Percentiles rank a stretch among this genome's conserved stretches.
phyloP scores from a whole-genome alignment of 768 basidiomycete genomes.

The Hydnum rufescens region DNA sequence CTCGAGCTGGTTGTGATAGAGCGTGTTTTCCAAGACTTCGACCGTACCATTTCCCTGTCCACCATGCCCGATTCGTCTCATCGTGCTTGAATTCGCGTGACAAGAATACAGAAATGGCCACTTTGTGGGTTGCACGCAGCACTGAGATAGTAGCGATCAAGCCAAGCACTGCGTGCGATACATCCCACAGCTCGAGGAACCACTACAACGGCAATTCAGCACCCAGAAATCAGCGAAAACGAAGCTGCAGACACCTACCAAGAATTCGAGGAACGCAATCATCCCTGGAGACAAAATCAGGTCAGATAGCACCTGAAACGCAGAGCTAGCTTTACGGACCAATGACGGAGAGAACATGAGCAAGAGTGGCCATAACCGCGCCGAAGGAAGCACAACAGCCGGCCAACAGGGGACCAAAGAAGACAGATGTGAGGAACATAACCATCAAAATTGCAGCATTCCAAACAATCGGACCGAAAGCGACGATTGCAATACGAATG shows the following conservation, averaged over 20 bases:
- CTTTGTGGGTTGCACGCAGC: conserved; percentile 83
- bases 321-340: conserved; percentile 32
- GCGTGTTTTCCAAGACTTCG: conserved; percentile 77
- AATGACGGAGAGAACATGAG: conserved; percentile 60
- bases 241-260: conserved; percentile 29
- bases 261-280: conserved; percentile 90
- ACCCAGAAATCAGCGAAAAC: background rate
- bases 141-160: conserved; percentile 81
- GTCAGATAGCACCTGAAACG: too few relatives aligned
- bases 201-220: conserved; percentile 36
- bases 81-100: conserved; percentile 99
- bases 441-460: conserved; percentile 73
- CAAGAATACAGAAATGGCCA: conserved; percentile 82
- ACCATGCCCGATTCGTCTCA: conserved; percentile 97
- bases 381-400: conserved; percentile 76
- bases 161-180: conserved; percentile 82
- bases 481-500: conserved; percentile 81
- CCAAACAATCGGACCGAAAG: conserved; percentile 89
- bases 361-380: conserved; percentile 77
- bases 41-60: conserved; percentile 96
- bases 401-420: conserved; percentile 82
- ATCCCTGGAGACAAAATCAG: conserved; percentile 23
- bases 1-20: conserved; percentile 94
- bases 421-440: conserved; percentile 79
- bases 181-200: conserved; percentile 87